Conservation (phyloP, 1,284 basidiomycete species). For the Pascua guehoae region DNA sequence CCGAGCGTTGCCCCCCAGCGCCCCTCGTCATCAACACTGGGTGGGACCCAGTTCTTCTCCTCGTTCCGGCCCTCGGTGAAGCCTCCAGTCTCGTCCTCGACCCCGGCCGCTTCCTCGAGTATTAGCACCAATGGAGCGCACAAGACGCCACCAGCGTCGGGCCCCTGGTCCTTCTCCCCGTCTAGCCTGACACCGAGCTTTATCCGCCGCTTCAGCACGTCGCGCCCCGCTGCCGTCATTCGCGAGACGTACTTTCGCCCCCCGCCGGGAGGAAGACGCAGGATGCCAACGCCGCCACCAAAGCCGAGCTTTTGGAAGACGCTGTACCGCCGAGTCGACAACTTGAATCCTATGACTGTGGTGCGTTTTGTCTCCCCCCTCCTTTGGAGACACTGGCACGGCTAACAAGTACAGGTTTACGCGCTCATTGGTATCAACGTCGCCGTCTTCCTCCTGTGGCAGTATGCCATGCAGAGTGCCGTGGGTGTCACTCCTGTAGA, state of each 20-base stretch:
- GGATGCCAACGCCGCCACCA: background rate
- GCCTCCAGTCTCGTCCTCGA: too few relatives aligned
- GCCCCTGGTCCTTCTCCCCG: too few relatives aligned
- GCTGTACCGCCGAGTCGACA: constrained; percentile 2
- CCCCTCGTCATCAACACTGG: too few relatives aligned
- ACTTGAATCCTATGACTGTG: background rate
- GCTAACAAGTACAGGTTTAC: background rate
- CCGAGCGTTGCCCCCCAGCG: too few relatives aligned
- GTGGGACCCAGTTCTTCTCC: too few relatives aligned
- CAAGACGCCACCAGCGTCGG: too few relatives aligned
- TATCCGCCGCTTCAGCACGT: constrained; percentile 9
- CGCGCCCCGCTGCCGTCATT: background rate
- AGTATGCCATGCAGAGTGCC: constrained; percentile 39
- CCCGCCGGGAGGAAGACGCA: background rate
- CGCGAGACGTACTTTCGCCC: constrained; percentile 3
- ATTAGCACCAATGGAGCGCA: too few relatives aligned
- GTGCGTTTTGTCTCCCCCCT: background rate
- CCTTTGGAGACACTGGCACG: too few relatives aligned
- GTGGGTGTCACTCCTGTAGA: constrained; percentile 23
- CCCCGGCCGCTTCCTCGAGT: too few relatives aligned
- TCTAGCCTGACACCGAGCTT: background rate
- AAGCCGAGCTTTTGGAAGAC: background rate
- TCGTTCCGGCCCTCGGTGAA: too few relatives aligned
- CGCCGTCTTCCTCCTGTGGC: constrained; percentile 44
- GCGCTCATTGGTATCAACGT: constrained; percentile 41